A percentile compares a stretch with the other conserved stretches of the same genome.
These are phyloP conservation scores for Ananas comosus DNA, from an alignment of 176 grass and related monocot species.

Conservation along the genomic window DNA sequence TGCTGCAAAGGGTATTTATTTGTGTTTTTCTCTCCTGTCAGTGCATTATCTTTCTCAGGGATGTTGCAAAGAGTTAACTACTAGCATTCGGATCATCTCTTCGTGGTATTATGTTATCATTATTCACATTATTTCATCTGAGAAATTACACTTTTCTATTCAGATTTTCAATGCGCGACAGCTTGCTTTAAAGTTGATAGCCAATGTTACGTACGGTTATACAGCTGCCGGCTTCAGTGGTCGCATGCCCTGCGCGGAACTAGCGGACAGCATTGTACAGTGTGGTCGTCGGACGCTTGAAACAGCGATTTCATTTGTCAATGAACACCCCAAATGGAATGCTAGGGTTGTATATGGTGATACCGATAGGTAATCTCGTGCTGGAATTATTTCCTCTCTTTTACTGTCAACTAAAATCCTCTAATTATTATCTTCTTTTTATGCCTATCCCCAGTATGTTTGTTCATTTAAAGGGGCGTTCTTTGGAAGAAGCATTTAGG, in stretches of 20 bases:
- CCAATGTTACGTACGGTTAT: conserved; percentile 96
- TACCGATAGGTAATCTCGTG: conserved; percentile 74
- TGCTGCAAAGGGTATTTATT: conserved; percentile 72
- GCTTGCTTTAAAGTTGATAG: conserved; percentile 93
- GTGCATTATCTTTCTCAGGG: background rate
- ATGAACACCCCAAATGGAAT: conserved; percentile 70
- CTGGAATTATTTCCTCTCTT: background rate
- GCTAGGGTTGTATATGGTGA: conserved; percentile 98
- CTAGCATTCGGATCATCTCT: background rate
- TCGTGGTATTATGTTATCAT: background rate
- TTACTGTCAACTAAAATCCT: background rate
- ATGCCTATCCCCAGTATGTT: conserved; percentile 50
- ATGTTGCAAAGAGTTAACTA: background rate
- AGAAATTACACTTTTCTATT: conserved; percentile 14
- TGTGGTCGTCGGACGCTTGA: conserved; percentile 94
- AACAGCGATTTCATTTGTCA: conserved; percentile 83
- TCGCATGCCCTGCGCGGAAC: conserved; percentile 94
- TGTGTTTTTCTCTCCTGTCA: background rate
- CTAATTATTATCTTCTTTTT: background rate
- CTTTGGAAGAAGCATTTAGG: conserved; percentile 71
- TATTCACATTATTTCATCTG: conserved; percentile 2
- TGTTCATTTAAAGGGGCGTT: conserved; percentile 85
- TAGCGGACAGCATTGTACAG: conserved; percentile 96
- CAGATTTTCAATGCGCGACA: conserved; percentile 98
- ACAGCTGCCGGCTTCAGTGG: conserved; percentile 95